A percentile compares a stretch with the other conserved stretches of the same genome.
Evolutionary conservation across 2,329 filamentous ascomycete species (phyloP).

Genomic region (Hypoxylon sp.): DNA sequence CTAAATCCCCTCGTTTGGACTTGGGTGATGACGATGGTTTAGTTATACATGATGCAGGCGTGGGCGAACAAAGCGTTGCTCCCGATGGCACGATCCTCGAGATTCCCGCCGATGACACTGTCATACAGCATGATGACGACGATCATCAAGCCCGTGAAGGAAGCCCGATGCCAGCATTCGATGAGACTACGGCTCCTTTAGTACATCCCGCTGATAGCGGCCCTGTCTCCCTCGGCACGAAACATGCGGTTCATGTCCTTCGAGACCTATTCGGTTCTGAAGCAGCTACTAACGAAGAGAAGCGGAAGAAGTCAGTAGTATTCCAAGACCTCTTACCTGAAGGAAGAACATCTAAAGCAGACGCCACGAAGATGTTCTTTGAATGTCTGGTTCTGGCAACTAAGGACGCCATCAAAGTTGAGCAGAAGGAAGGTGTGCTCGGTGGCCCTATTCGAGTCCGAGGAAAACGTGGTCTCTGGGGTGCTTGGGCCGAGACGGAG

Average conservation of each 20-base stretch:
- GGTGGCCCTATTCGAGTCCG: slow-evolving; percentile 86
- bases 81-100: slow-evolving; percentile 76
- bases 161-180: slow-evolving; percentile 74
- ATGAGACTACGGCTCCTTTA: slow-evolving; percentile 82
- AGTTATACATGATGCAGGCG: slow-evolving; percentile 64
- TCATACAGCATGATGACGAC: slow-evolving; percentile 62
- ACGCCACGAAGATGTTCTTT: slow-evolving; percentile 99
- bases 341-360: slow-evolving; percentile 82
- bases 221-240: slow-evolving; percentile 90
- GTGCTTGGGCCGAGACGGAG: slow-evolving; percentile 89
- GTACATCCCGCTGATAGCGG: slow-evolving; percentile 88
- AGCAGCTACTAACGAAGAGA: slow-evolving; percentile 76
- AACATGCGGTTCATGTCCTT: slow-evolving; percentile 94
- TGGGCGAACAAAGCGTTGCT: slow-evolving; percentile 68
- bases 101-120: slow-evolving; percentile 70
- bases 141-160: slow-evolving; percentile 62
- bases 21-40: slow-evolving; percentile 74
- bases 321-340: slow-evolving; percentile 95
- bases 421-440: slow-evolving; percentile 80
- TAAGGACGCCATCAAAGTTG: slow-evolving; percentile 97
- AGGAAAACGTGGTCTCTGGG: slow-evolving; percentile 97
- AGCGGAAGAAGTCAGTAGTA: slow-evolving; percentile 83
- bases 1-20: slow-evolving; percentile 79
- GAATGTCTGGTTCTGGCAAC: slow-evolving; percentile 95
- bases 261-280: slow-evolving; percentile 87